phyloP scores from a whole-genome alignment of 768 basidiomycete genomes.

The Calocybe cyanea region DNA sequence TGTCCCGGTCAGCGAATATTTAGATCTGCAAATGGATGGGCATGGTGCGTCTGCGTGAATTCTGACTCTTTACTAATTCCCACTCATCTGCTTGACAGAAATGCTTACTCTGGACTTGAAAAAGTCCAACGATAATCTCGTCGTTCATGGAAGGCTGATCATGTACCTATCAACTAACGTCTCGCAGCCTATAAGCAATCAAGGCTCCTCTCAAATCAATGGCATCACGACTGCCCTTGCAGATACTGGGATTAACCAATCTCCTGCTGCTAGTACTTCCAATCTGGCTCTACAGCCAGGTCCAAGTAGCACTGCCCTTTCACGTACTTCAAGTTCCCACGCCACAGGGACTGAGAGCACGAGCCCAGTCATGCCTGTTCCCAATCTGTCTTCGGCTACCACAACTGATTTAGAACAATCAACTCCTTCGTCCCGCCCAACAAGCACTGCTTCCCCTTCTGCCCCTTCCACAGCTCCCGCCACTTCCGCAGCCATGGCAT shows the following conservation, averaged over 20 bases:
- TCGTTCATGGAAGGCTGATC: conserved; percentile 97
- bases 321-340: conserved; percentile 67
- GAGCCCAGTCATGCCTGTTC: conserved; percentile 38
- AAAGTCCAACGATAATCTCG: conserved; percentile 98
- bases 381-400: conserved; percentile 21
- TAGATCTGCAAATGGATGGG: conserved; percentile 89
- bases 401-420: conserved; percentile 22
- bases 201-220: conserved; percentile 70
- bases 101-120: conserved; percentile 96
- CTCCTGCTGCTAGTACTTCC: conserved; percentile 57
- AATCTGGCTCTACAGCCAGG: conserved; percentile 40
- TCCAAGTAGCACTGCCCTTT: conserved; percentile 41
- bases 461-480: conserved; percentile 19
- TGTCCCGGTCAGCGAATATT: conserved; percentile 81
- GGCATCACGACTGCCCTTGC: conserved; percentile 56
- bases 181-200: conserved; percentile 77
- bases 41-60: conserved; percentile 63
- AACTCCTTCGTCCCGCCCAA: conserved; percentile 26
- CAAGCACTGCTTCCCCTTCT: conserved; percentile 17
- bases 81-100: conserved; percentile 47
- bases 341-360: conserved; percentile 47
- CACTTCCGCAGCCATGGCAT: conserved; percentile 20
- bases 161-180: conserved; percentile 94
- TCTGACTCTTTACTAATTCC: not conserved
- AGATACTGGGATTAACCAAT: conserved; percentile 57